A percentile compares a stretch with the other conserved stretches of the same genome.
Conservation (phyloP, 1,139 yeast species). For the Lodderomyces pseudojiufengensis region DNA sequence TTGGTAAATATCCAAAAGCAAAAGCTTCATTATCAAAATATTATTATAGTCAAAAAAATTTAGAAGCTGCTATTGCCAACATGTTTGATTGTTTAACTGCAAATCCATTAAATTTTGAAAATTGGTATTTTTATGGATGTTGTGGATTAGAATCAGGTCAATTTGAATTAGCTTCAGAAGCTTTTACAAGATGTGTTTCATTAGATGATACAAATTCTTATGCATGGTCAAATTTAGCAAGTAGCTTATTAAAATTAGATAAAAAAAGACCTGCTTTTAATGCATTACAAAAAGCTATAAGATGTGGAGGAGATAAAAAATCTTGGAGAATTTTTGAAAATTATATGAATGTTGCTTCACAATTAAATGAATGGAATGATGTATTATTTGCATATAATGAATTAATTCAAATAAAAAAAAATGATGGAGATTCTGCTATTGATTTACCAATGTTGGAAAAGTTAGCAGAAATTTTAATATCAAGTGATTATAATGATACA, state of each 20-base stretch:
- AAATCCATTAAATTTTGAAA: conserved; percentile 74
- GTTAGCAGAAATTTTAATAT: conserved; percentile 61
- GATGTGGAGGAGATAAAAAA: conserved; percentile 59
- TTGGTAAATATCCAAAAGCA: conserved; percentile 80
- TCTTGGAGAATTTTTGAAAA: conserved; percentile 95
- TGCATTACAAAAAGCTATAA: conserved; percentile 75
- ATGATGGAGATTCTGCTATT: conserved; percentile 60
- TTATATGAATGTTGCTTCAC: conserved; percentile 76
- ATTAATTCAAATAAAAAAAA: conserved; percentile 48
- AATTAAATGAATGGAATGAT: conserved; percentile 81
- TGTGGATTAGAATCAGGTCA: conserved; percentile 74
- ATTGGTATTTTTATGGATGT: conserved; percentile 94
- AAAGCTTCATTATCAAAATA: conserved; percentile 78
- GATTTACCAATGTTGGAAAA: conserved; percentile 77
- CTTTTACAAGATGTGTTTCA: conserved; percentile 87
- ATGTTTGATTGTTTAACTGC: conserved; percentile 70
- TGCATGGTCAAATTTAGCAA: conserved; percentile 94
- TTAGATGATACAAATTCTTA: conserved; percentile 78
- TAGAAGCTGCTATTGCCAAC: conserved; percentile 58
- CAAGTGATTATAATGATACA: conserved; percentile 43
- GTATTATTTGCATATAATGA: conserved; percentile 70
- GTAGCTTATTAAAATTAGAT: conserved; percentile 64
- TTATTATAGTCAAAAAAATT: conserved; percentile 61
- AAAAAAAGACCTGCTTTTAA: conserved; percentile 75
- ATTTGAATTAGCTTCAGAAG: conserved; percentile 82